Conservation (phyloP, 495 filamentous ascomycete genomes). For the Neurospora africana region DNA sequence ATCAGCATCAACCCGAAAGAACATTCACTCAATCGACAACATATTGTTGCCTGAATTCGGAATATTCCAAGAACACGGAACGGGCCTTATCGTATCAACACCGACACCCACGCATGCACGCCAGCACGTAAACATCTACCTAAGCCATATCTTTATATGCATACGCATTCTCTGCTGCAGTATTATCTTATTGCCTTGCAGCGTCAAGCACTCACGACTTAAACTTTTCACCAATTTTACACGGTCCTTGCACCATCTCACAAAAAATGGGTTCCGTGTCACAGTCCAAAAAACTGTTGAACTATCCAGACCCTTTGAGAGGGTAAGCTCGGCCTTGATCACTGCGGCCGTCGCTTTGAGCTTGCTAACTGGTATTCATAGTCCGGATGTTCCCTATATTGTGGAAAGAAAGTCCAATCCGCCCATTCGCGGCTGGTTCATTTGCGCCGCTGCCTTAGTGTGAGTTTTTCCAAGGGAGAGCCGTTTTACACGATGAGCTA, state of each 20-base stretch:
- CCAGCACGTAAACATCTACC: neutral
- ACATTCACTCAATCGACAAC: neutral
- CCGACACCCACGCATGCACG: neutral
- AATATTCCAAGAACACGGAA: neutral
- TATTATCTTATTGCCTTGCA: neutral
- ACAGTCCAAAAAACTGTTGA: conserved; percentile 4
- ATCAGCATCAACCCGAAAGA: neutral
- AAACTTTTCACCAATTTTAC: neutral
- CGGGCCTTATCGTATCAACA: neutral
- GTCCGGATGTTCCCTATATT: conserved; percentile 21
- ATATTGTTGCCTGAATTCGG: neutral
- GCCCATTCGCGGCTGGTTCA: conserved; percentile 13
- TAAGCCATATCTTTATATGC: neutral
- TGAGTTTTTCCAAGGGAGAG: conserved; percentile 1
- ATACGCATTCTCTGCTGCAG: neutral
- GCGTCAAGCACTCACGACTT: neutral
- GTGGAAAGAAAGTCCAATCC: conserved; percentile 20
- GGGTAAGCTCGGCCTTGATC: conserved; percentile 8
- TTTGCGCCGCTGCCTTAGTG: conserved; percentile 17
- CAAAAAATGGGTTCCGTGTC: conserved; percentile 6
- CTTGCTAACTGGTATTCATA: conserved; percentile 4
- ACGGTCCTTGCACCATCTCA: neutral
- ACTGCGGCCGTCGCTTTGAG: neutral
- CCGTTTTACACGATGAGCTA: neutral
- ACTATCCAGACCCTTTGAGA: conserved; percentile 12